phyloP scores from a whole-genome alignment of 2,329 filamentous ascomycete species.

The Alternaria sp. region DNA sequence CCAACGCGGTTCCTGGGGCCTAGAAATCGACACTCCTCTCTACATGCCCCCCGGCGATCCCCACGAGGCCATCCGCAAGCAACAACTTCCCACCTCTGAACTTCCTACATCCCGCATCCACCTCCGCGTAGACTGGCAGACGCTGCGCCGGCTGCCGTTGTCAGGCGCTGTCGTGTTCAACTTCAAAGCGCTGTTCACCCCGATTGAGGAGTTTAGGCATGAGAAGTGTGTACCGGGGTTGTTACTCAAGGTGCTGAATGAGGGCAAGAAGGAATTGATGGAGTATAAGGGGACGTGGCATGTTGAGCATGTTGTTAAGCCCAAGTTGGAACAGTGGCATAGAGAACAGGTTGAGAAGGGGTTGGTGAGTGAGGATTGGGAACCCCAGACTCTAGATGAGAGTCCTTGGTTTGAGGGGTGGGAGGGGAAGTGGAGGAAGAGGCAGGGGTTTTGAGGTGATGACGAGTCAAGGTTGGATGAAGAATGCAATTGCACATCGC shows the following conservation, averaged over 20 bases:
- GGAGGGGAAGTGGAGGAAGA: slow-evolving; percentile 73
- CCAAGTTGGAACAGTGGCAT: slow-evolving; percentile 67
- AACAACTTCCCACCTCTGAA: slow-evolving; percentile 58
- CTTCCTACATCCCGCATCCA: slow-evolving; percentile 66
- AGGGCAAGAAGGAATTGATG: slow-evolving; percentile 74
- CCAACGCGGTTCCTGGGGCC: slow-evolving; percentile 82
- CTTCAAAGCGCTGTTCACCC: slow-evolving; percentile 86
- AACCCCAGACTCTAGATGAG: slow-evolving; percentile 72
- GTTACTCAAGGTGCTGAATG: slow-evolving; percentile 69
- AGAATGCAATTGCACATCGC: neutral
- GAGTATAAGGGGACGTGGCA: slow-evolving; percentile 85
- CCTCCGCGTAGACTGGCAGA: slow-evolving; percentile 88
- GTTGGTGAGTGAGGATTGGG: slow-evolving; percentile 67
- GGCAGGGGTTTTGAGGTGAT: slow-evolving; percentile 63
- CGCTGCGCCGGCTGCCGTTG: slow-evolving; percentile 76
- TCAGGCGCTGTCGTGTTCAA: slow-evolving; percentile 82
- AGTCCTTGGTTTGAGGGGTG: slow-evolving; percentile 78
- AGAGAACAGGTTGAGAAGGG: slow-evolving; percentile 70
- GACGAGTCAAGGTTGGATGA: neutral
- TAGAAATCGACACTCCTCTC: slow-evolving; percentile 76
- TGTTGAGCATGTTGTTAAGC: slow-evolving; percentile 74
- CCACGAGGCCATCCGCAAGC: slow-evolving; percentile 65
- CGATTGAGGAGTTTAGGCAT: slow-evolving; percentile 69
- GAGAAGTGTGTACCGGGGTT: slow-evolving; percentile 77
- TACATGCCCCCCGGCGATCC: slow-evolving; percentile 75